Conservation (phyloP, 495 filamentous ascomycete genomes). For the Aspergillus heteromorphus region DNA sequence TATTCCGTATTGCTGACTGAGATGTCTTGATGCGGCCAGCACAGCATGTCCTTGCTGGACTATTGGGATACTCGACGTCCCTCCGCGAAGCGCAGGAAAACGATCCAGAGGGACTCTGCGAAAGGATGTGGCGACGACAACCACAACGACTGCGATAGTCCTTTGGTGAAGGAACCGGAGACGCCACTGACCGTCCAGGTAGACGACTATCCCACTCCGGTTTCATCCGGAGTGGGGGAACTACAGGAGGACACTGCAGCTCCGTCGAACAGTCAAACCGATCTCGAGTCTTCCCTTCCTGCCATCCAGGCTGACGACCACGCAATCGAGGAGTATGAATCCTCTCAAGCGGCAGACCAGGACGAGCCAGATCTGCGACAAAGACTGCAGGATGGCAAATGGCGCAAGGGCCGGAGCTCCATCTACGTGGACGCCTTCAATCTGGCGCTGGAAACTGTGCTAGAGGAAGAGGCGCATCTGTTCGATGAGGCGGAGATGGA, state of each 20-base stretch:
- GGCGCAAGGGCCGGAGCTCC: constrained; percentile 66
- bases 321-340: constrained; percentile 78
- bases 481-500: constrained; percentile 75
- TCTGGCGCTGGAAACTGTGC: constrained; percentile 81
- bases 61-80: constrained; percentile 38
- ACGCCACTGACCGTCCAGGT: not conserved
- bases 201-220: not conserved
- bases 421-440: constrained; percentile 99
- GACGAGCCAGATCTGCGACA: constrained; percentile 33
- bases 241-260: constrained; percentile 34
- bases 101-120: not conserved
- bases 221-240: constrained; percentile 11
- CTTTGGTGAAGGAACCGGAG: constrained; percentile 9
- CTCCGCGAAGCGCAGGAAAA: constrained; percentile 32
- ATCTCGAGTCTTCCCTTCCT: constrained; percentile 73
- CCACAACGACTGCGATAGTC: constrained; percentile 7
- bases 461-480: constrained; percentile 83
- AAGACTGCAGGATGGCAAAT: constrained; percentile 50
- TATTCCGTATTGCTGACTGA: not conserved
- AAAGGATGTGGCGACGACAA: not conserved
- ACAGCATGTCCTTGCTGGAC: constrained; percentile 38
- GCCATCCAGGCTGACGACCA: constrained; percentile 59
- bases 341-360: constrained; percentile 34
- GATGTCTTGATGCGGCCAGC: not conserved
- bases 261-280: constrained; percentile 46